Conservation (phyloP, 495 filamentous ascomycete genomes). For the Lindgomyces ingoldianus region DNA sequence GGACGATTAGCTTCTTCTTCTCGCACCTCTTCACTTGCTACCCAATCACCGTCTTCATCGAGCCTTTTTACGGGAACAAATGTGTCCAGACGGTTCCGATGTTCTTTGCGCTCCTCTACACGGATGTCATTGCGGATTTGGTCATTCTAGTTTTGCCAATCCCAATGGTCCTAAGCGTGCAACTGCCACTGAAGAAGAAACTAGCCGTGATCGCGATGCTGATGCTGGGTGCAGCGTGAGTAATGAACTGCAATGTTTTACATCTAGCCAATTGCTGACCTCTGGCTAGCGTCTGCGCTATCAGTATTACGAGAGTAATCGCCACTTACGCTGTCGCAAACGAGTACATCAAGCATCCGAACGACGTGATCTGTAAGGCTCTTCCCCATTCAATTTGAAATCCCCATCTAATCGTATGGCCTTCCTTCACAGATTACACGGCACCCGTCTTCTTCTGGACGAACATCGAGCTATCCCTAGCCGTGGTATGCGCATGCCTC, state of each 20-base stretch:
- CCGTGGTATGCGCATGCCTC: constrained; percentile 10
- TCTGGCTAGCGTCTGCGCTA: background rate
- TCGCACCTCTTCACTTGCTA: constrained; percentile 11
- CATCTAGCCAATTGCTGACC: background rate
- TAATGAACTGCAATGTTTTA: background rate
- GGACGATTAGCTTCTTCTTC: constrained; percentile 16
- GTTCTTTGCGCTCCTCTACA: background rate
- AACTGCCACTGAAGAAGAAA: constrained; percentile 1
- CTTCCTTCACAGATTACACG: background rate
- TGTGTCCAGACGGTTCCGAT: constrained; percentile 2
- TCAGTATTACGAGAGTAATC: constrained; percentile 5
- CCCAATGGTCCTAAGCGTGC: background rate
- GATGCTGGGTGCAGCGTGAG: constrained; percentile 4
- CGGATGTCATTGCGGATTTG: background rate
- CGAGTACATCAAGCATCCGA: constrained; percentile 8
- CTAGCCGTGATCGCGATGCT: constrained; percentile 4
- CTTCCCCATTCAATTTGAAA: background rate
- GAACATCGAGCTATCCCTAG: constrained; percentile 14
- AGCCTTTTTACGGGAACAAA: constrained; percentile 13
- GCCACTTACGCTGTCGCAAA: background rate
- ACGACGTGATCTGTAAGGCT: constrained; percentile 11
- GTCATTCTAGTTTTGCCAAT: constrained; percentile 3
- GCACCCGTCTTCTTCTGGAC: constrained; percentile 16
- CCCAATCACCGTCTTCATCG: constrained; percentile 14
- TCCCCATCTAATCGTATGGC: background rate